Evolutionary conservation across 768 basidiomycete genomes (phyloP).

Genomic region (Phallus indusiatus): DNA sequence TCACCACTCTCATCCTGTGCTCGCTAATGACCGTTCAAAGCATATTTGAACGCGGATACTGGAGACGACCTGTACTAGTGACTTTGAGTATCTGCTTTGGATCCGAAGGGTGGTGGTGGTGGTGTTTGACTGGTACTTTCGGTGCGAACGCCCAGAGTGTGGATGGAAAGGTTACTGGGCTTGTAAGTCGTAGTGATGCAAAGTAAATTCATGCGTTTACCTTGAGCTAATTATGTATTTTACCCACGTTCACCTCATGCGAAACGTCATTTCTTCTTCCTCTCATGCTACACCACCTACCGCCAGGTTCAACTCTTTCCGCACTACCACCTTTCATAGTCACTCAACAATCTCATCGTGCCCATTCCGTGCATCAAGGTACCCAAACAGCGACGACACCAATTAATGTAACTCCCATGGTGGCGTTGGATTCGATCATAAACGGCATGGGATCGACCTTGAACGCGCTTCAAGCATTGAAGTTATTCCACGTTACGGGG

Average conservation of each 20-base stretch:
- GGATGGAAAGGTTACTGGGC: neutral
- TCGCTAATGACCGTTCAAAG: neutral
- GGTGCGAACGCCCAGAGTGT: neutral
- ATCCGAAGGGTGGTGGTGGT: neutral
- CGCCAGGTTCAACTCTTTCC: neutral
- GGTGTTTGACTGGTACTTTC: neutral
- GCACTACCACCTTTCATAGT: neutral
- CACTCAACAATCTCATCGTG: neutral
- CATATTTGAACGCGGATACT: neutral
- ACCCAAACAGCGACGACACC: neutral
- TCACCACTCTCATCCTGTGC: neutral
- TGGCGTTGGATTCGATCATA: neutral
- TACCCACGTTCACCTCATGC: neutral
- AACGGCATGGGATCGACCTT: neutral
- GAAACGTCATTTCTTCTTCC: neutral
- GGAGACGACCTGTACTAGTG: neutral
- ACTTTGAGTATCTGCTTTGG: neutral
- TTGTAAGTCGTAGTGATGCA: neutral
- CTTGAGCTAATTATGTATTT: neutral
- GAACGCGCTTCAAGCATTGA: neutral
- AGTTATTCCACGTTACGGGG: neutral
- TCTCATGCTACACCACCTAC: neutral
- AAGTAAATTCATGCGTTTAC: neutral
- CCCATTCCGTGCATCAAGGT: too few relatives aligned
- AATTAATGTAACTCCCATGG: neutral